Evolutionary conservation across 2,329 filamentous ascomycete species (phyloP).

Genomic region (Fusarium sp.): DNA sequence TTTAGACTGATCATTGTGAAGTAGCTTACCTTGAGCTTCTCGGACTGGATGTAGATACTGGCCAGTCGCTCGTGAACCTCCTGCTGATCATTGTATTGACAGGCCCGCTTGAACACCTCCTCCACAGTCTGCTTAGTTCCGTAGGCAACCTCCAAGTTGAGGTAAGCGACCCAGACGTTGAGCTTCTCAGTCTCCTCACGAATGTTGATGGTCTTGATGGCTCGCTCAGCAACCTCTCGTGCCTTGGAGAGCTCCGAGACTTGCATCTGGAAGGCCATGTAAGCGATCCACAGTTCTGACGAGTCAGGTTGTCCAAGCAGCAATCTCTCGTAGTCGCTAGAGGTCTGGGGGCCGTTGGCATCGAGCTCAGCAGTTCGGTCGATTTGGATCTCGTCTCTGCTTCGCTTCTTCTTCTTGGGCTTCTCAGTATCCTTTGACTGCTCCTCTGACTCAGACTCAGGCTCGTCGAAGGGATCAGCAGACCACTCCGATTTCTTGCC

Average conservation of each 20-base stretch:
- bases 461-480: constrained; percentile 74
- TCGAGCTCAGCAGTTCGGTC: constrained; percentile 95
- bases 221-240: constrained; percentile 88
- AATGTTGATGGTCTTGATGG: constrained; percentile 90
- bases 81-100: constrained; percentile 91
- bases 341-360: constrained; percentile 85
- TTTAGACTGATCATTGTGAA: not conserved
- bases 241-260: constrained; percentile 90
- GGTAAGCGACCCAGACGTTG: constrained; percentile 93
- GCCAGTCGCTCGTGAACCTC: constrained; percentile 90
- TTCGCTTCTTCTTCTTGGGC: constrained; percentile 74
- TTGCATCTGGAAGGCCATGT: constrained; percentile 99
- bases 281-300: constrained; percentile 93
- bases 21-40: constrained; percentile 79
- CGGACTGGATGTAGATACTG: constrained; percentile 94
- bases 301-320: constrained; percentile 92
- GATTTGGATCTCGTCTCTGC: constrained; percentile 81
- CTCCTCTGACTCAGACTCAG: constrained; percentile 63
- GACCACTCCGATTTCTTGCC: constrained; percentile 92
- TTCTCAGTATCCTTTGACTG: constrained; percentile 52
- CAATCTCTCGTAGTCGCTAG: constrained; percentile 92
- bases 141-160: constrained; percentile 94
- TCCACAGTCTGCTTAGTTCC: constrained; percentile 86
- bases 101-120: constrained; percentile 89
- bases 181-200: constrained; percentile 92